These are phyloP conservation scores for Cadophora sp. DNA, from an alignment of 2,329 filamentous ascomycete species.

Conservation along the genomic window DNA sequence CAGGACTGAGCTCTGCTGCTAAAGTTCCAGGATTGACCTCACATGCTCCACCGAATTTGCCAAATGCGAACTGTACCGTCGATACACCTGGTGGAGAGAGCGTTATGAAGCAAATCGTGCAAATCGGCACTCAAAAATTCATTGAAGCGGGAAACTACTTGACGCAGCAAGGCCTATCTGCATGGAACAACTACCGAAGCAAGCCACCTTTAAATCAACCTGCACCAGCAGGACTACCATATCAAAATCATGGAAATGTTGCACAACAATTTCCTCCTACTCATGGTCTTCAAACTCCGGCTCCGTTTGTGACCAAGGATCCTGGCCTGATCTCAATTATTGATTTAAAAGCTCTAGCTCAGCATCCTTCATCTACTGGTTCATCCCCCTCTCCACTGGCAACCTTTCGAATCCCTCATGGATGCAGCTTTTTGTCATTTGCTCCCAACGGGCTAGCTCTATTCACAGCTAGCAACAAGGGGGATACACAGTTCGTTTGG, in stretches of 20 bases:
- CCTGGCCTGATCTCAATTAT: slow-evolving; percentile 78
- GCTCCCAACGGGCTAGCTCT: slow-evolving; percentile 75
- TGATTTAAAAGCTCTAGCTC: slow-evolving; percentile 67
- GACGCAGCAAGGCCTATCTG: slow-evolving; percentile 77
- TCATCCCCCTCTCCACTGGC: slow-evolving; percentile 63
- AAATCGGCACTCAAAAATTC: slow-evolving; percentile 79
- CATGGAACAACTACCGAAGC: slow-evolving; percentile 84
- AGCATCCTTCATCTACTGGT: slow-evolving; percentile 57
- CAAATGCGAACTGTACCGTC: slow-evolving; percentile 69
- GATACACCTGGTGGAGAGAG: slow-evolving; percentile 77
- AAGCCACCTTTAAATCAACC: slow-evolving; percentile 53
- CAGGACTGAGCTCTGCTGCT: slow-evolving; percentile 59
- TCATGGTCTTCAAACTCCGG: slow-evolving; percentile 67
- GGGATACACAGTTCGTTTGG: slow-evolving; percentile 85
- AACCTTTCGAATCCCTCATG: slow-evolving; percentile 74
- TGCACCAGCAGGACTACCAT: slow-evolving; percentile 50
- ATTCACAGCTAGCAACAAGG: slow-evolving; percentile 81
- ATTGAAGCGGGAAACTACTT: slow-evolving; percentile 79
- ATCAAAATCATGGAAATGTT: slow-evolving; percentile 41
- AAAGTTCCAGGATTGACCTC: slow-evolving; percentile 63
- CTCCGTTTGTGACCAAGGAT: slow-evolving; percentile 60
- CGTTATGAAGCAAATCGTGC: slow-evolving; percentile 77
- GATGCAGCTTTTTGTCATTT: slow-evolving; percentile 83
- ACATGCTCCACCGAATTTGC: slow-evolving; percentile 72
- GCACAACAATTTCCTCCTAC: slow-evolving; percentile 73